Evolutionary conservation across 306 rosid species (phyloP), one percentile per base, ranked within the genome.

Genomic region (Sicyos edulis): DNA sequence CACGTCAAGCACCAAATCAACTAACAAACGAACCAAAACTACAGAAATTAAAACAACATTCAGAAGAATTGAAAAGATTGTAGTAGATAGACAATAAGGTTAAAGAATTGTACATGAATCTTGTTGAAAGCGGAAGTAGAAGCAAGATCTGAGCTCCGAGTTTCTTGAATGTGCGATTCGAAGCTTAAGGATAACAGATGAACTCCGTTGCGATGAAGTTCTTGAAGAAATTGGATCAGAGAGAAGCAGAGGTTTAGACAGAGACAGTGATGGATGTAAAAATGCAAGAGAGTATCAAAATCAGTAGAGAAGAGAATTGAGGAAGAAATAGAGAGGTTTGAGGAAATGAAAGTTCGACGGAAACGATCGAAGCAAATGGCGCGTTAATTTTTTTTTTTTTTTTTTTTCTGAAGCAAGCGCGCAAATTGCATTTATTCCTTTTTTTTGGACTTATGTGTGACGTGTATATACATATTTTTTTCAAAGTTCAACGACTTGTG

Each of bases 61-160:
- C n/a, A 57, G 3, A 4, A 44, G 47, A 53, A 1, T 17, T 12
- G 4, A 20, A 54, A 70, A 70, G 55, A 66, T 21, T 20, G 5
- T 9, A 64, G 50, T 63, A 7, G 0, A 63, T 8, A 29, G 59
- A 51, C 10, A 70, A 51, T 22, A 42, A 68, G 14, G 10, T 68
- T 12, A 26, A 49, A 50, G 73, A 24, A 24, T 24, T 14, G n/a
- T 69, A 72, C 76, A 19, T 72, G 76, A 42, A 72, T 72, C 67
- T 59, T 59, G 3, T 57, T 45, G 20, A 53, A 32, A 40, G 24
- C 24, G 47, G 26, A 74, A 60, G 77, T 24, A 8, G 26, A 45
- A 74, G 45, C 47, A 24, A 74, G 77, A 74, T 74, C 77, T 47
- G 70, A 59, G 77, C 58, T 59, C 50, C 29, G 32, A 20, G 19